Percentiles rank a stretch among this genome's conserved stretches.
Evolutionary conservation across 805 yeast species (phyloP).

Genomic region (Candida suzukii): DNA sequence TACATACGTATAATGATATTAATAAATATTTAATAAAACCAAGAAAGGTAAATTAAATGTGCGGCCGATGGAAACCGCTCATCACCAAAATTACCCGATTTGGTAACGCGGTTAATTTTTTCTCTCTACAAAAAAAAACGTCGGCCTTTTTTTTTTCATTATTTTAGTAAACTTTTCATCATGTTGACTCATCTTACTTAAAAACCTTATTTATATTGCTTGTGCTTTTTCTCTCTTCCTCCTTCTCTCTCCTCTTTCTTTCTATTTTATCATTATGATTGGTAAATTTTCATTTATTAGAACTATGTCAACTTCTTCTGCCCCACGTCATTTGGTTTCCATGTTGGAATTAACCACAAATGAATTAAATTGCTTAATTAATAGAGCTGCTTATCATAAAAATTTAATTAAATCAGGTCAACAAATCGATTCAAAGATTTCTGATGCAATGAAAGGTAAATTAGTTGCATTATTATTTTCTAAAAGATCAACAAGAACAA

Average conservation of each 20-base stretch:
- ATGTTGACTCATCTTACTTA: too few relatives aligned
- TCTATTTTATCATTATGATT: not conserved
- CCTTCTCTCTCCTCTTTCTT: not conserved
- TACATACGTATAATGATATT: too few relatives aligned
- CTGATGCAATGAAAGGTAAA: slow-evolving; percentile 63
- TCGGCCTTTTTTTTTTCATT: too few relatives aligned
- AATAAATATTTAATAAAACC: too few relatives aligned
- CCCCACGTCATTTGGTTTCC: slow-evolving; percentile 67
- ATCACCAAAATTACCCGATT: not conserved
- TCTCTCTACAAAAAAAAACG: too few relatives aligned
- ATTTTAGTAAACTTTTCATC: too few relatives aligned
- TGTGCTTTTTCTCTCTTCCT: not conserved
- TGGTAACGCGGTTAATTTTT: not conserved
- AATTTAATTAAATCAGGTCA: slow-evolving; percentile 49
- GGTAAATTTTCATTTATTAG: not conserved
- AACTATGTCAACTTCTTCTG: not conserved
- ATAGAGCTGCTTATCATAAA: slow-evolving; percentile 68
- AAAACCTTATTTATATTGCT: too few relatives aligned
- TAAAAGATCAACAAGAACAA: slow-evolving; percentile 92
- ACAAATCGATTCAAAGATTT: slow-evolving; percentile 26
- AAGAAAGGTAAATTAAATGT: too few relatives aligned
- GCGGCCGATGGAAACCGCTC: too few relatives aligned
- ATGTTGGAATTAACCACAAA: slow-evolving; percentile 69
- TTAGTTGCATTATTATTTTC: slow-evolving; percentile 78
- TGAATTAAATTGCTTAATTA: slow-evolving; percentile 67